Conservation (phyloP, 1,284 basidiomycete species). For the Leccinum subfulvum region DNA sequence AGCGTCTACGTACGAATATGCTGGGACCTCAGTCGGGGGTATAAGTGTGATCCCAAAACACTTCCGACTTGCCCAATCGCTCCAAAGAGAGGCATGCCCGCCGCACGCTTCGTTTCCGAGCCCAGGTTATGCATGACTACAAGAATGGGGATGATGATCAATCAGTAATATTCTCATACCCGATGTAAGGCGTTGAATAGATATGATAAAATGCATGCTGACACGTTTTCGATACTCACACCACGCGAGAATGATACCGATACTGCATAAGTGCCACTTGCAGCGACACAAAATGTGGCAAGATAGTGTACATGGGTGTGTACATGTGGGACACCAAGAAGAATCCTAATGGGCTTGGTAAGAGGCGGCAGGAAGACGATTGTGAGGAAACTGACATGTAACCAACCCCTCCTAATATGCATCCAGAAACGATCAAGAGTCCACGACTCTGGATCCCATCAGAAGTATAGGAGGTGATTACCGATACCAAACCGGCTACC, state of each 20-base stretch:
- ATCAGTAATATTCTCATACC: background rate
- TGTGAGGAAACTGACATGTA: constrained; percentile 39
- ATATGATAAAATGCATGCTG: background rate
- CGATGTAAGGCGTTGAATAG: too few species aligned
- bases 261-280: constrained; percentile 70
- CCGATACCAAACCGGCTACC: constrained; percentile 65
- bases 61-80: constrained; percentile 74
- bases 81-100: constrained; percentile 74
- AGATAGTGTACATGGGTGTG: constrained; percentile 56
- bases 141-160: background rate
- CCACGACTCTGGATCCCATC: constrained; percentile 76
- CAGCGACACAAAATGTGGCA: constrained; percentile 67
- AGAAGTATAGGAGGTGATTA: constrained; percentile 61
- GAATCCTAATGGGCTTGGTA: constrained; percentile 17
- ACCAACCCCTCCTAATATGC: constrained; percentile 56
- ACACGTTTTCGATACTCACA: constrained; percentile 44
- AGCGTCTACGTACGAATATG: constrained; percentile 49
- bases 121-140: constrained; percentile 72
- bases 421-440: constrained; percentile 51
- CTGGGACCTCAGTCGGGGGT: constrained; percentile 61
- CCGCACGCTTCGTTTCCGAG: constrained; percentile 74
- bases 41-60: constrained; percentile 70
- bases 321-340: constrained; percentile 31
- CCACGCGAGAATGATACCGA: constrained; percentile 72
- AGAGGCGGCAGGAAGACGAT: background rate